These are phyloP conservation scores for Pseudofabraea citricarpa DNA, from an alignment of 2,329 filamentous ascomycete genomes.

Conservation along the genomic window DNA sequence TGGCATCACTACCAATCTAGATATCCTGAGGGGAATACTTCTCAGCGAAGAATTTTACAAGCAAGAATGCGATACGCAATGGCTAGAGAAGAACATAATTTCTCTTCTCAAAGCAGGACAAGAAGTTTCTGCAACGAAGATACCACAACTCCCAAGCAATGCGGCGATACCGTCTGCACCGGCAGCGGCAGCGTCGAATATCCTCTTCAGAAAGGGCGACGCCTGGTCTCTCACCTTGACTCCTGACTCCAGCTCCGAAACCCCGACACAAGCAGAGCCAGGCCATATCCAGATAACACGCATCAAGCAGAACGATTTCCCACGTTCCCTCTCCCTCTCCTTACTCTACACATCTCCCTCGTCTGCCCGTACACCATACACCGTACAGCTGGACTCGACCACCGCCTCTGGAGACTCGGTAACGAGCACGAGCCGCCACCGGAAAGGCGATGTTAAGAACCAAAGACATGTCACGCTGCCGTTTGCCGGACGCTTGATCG, in stretches of 20 bases:
- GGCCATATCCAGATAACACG: slow-evolving; percentile 50
- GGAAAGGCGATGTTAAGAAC: slow-evolving; percentile 44
- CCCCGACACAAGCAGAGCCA: slow-evolving; percentile 21
- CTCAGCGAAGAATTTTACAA: slow-evolving; percentile 42
- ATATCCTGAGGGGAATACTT: slow-evolving; percentile 48
- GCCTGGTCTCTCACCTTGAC: slow-evolving; percentile 49
- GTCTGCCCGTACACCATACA: slow-evolving; percentile 39
- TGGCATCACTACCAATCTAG: slow-evolving; percentile 54
- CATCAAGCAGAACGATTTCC: slow-evolving; percentile 56
- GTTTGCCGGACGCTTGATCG: slow-evolving; percentile 54
- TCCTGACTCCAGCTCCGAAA: slow-evolving; percentile 19
- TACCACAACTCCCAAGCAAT: too few species aligned
- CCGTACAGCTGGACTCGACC: slow-evolving; percentile 32
- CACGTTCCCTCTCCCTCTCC: slow-evolving; percentile 47
- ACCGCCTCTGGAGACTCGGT: slow-evolving; percentile 44
- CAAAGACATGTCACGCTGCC: slow-evolving; percentile 49
- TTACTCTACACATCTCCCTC: slow-evolving; percentile 40
- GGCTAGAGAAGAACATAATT: slow-evolving; percentile 47
- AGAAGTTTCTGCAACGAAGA: slow-evolving; percentile 16
- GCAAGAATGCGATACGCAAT: slow-evolving; percentile 48
- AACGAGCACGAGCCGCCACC: slow-evolving; percentile 41
- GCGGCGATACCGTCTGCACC: slow-evolving; percentile 4
- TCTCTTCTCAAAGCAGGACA: slow-evolving; percentile 27
- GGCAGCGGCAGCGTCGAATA: slow-evolving; percentile 28
- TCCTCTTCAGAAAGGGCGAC: slow-evolving; percentile 53